Conservation (phyloP, 768 basidiomycete species). For the Rhizopogon vinicolor region DNA sequence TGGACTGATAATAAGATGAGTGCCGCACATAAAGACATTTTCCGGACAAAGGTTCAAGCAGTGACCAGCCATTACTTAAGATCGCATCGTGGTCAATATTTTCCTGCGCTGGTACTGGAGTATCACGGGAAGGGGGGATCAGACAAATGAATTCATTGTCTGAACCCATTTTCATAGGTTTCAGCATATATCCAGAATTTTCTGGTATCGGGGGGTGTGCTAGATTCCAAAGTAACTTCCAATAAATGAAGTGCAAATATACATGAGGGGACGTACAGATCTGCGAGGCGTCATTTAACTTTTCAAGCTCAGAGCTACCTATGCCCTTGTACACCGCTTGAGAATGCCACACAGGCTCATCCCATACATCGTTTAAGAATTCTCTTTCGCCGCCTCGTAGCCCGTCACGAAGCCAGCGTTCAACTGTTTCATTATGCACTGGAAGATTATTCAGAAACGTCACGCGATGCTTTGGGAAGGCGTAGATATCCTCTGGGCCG, state of each 20-base stretch:
- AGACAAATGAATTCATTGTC: constrained; percentile 72
- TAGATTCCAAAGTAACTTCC: constrained; percentile 7
- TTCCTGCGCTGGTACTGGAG: constrained; percentile 40
- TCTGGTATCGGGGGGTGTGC: constrained; percentile 15
- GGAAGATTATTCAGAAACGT: constrained; percentile 78
- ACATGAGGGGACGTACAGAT: constrained; percentile 33
- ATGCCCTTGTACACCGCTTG: constrained; percentile 52
- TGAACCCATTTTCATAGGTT: constrained; percentile 72
- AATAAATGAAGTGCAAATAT: constrained; percentile 12
- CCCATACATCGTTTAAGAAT: constrained; percentile 67
- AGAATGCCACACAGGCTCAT: constrained; percentile 32
- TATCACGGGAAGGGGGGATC: constrained; percentile 60
- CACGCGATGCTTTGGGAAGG: constrained; percentile 80
- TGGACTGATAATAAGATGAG: constrained; percentile 22
- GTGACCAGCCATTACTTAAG: constrained; percentile 76
- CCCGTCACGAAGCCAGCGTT: constrained; percentile 70
- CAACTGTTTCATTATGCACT: constrained; percentile 64
- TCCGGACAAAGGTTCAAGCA: constrained; percentile 74
- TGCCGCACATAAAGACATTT: constrained; percentile 80
- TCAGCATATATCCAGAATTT: constrained; percentile 46
- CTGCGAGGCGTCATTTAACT: constrained; percentile 14
- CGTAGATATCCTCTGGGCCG: constrained; percentile 74
- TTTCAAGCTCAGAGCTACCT: constrained; percentile 44
- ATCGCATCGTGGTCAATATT: constrained; percentile 56
- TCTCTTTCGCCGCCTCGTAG: constrained; percentile 71